Base-by-base conservation (phyloP, 2,329 filamentous ascomycete genomes). In the Colletotrichum aenigma region DNA sequence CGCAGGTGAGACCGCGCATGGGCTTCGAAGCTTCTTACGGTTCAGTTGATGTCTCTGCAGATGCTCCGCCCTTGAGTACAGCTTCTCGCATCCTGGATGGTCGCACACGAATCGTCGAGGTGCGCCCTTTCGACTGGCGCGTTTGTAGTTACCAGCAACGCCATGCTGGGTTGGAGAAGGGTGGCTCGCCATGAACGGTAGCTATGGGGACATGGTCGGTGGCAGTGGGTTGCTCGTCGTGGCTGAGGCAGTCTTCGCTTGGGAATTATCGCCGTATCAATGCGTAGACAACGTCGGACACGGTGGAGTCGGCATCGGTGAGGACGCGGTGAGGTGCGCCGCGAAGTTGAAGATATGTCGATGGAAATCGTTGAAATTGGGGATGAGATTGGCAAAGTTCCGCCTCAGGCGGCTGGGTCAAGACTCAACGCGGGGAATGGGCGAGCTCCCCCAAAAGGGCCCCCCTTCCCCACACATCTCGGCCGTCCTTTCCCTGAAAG, bases 11-110 rank as follows among this genome's bases (percentile, higher is more conserved):
- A 56, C 52, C 6, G 8, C 43, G 34, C 62, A 60, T 32, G 18
- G 38, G 30, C 13, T 13, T 24, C 43, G 61, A 55, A 48, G 24
- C 32, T 26, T 34, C 68, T 77, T 36, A 88, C 94, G 94, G 82
- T 96, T 96, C 81, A 96, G 83, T 85, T 96, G 94, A 84, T 96
- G 94, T 66, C 94, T 88, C 84, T 96, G 95, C 72, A 96, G 88
- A 85, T 96, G 94, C 83, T 96, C 94, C 10, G 94, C 94, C 76
- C 94, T 89, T 70, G 94, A 95, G 83, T 96, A 96, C 74, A 93
- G 90, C 88, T 96, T 96, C 78, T 93, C 93, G 83, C 94, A 97
- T 48, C 91, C 92, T 61, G 92, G 90, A 82, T 93, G 91, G 24
- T 91, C 90, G 84, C 94, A 96, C 74, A 87, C 84, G 79, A 93